Evolutionary conservation across 73 alveolate genomes (phyloP).

Genomic region (Effrenium voratum): DNA sequence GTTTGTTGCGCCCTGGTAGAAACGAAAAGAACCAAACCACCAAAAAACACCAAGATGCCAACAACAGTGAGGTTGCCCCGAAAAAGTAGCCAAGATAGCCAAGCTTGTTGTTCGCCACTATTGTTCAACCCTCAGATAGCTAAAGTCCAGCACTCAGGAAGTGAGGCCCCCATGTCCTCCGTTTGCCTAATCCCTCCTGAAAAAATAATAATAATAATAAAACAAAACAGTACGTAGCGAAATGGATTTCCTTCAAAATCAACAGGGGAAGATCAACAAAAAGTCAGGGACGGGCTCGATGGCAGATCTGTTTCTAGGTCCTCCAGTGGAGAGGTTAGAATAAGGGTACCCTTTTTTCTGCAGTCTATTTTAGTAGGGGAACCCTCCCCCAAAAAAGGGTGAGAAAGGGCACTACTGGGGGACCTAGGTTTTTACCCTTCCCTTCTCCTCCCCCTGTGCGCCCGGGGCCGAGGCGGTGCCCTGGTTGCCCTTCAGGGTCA

Average conservation of each 20-base stretch:
- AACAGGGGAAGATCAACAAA: neutral
- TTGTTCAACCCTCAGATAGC: no score
- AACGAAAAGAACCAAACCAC: neutral
- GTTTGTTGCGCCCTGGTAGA: neutral
- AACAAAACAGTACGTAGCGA: neutral
- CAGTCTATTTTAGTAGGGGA: neutral
- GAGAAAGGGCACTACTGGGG: neutral
- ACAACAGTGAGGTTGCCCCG: neutral
- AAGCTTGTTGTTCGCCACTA: no score
- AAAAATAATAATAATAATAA: no score
- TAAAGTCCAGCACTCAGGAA: no score
- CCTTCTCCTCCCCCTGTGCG: neutral
- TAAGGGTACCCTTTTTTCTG: neutral
- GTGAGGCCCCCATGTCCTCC: no score
- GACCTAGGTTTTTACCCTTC: neutral
- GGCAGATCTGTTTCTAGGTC: neutral
- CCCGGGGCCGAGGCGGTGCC: conserved; percentile 17
- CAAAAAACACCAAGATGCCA: neutral
- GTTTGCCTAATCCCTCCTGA: no score
- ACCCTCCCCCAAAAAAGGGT: neutral
- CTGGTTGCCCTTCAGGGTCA: conserved; percentile 50
- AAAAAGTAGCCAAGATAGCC: neutral
- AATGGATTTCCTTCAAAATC: no score
- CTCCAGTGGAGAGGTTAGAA: neutral
- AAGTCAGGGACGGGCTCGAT: neutral